Conservation (phyloP, 768 basidiomycete species). For the Lyophyllum atratum region DNA sequence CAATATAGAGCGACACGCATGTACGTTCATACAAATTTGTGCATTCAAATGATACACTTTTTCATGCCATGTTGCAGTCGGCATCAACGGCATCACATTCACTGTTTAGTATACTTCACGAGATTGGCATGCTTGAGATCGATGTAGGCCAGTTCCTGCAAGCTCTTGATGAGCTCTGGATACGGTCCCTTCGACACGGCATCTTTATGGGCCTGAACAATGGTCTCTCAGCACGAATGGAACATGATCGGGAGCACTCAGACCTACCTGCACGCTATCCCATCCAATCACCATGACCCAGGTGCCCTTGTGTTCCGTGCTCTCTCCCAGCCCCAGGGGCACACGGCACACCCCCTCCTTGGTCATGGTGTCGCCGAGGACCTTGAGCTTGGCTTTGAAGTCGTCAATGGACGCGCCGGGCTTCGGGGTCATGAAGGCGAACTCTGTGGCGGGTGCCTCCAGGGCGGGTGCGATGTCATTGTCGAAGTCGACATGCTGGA, state of each 20-base stretch:
- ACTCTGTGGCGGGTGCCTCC: constrained; percentile 4
- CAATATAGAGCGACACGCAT: no score
- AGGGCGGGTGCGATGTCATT: background rate
- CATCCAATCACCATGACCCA: constrained; percentile 8
- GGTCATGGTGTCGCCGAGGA: background rate
- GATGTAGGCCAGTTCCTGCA: background rate
- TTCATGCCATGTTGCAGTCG: background rate
- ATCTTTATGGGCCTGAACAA: constrained; percentile 5
- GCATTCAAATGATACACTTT: background rate
- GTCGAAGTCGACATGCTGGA: constrained; percentile 14
- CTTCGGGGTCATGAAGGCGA: background rate
- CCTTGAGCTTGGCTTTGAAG: background rate
- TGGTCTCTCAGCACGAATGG: background rate
- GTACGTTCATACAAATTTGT: background rate
- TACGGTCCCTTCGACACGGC: background rate
- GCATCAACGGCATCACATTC: background rate
- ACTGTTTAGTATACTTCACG: constrained; percentile 5
- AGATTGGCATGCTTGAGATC: constrained; percentile 7
- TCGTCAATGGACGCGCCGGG: background rate
- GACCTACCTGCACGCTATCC: constrained; percentile 13
- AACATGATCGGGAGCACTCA: background rate
- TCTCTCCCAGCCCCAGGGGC: constrained; percentile 1
- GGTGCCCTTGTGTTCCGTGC: constrained; percentile 9
- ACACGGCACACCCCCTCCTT: background rate
- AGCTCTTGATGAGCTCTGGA: constrained; percentile 2